phyloP scores from a whole-genome alignment of 2,329 filamentous ascomycete species.

The Cadophora malorum region DNA sequence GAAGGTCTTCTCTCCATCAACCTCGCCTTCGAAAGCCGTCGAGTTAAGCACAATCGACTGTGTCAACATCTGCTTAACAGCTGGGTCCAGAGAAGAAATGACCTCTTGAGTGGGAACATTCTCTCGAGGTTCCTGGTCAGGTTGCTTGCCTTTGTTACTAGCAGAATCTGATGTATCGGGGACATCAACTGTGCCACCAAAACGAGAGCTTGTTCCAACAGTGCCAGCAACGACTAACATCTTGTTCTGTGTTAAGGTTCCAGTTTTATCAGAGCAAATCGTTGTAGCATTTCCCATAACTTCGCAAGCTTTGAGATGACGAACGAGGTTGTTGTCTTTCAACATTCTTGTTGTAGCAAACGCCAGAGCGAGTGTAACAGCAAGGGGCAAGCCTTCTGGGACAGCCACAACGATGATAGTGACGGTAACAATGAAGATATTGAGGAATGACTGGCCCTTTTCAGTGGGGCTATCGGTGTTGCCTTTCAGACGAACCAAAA shows the following conservation, averaged over 20 bases:
- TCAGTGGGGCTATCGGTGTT: conserved; percentile 55
- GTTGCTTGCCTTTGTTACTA: conserved; percentile 38
- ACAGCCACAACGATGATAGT: conserved; percentile 74
- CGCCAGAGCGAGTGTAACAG: conserved; percentile 71
- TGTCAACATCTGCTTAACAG: conserved; percentile 53
- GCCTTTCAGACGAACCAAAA: conserved; percentile 65
- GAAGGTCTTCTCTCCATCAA: conserved; percentile 64
- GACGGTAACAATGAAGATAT: conserved; percentile 68
- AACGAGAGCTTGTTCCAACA: conserved; percentile 63
- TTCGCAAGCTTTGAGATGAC: conserved; percentile 70
- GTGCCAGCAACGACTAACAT: conserved; percentile 80
- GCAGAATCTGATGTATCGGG: conserved; percentile 34
- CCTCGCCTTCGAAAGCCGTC: conserved; percentile 71
- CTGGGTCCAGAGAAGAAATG: conserved; percentile 38
- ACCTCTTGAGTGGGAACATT: conserved; percentile 44
- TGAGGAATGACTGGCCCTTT: conserved; percentile 67
- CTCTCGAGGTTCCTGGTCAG: conserved; percentile 33
- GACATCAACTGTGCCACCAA: conserved; percentile 50
- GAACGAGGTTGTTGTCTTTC: conserved; percentile 74
- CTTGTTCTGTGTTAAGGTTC: conserved; percentile 75
- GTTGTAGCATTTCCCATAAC: conserved; percentile 76
- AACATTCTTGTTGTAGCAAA: conserved; percentile 72
- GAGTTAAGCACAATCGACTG: conserved; percentile 73
- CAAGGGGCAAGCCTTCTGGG: conserved; percentile 69
- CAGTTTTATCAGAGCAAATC: conserved; percentile 82